A percentile compares a stretch with the other conserved stretches of the same genome.
These are phyloP conservation scores for Penicillium vulpinum DNA, from an alignment of 2,329 filamentous ascomycete genomes.

Conservation along the genomic window DNA sequence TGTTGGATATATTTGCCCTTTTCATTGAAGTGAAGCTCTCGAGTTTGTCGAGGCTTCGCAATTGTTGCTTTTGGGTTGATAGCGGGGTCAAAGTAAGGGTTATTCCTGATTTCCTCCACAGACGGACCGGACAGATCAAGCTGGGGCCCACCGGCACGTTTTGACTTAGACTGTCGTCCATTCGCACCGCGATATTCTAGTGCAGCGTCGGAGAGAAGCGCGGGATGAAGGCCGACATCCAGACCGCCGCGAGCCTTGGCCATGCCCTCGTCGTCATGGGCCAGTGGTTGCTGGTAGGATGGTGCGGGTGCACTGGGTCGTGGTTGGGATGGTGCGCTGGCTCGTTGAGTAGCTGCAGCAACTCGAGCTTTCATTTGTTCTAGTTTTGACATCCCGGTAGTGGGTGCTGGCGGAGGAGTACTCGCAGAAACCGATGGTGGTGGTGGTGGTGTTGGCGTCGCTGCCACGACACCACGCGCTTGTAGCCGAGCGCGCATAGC, in stretches of 20 bases:
- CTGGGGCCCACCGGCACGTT: constrained; percentile 49
- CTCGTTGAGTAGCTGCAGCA: constrained; percentile 66
- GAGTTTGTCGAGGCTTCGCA: constrained; percentile 66
- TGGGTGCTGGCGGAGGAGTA: constrained; percentile 40
- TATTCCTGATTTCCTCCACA: constrained; percentile 61
- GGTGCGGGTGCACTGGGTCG: constrained; percentile 45
- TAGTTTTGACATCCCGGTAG: constrained; percentile 62
- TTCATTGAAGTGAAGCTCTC: constrained; percentile 84
- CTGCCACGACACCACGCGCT: constrained; percentile 36
- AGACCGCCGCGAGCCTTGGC: constrained; percentile 64
- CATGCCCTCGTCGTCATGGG: constrained; percentile 51
- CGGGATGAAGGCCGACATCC: constrained; percentile 75
- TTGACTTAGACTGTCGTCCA: constrained; percentile 53
- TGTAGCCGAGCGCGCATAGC: constrained; percentile 50
- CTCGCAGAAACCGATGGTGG: constrained; percentile 28
- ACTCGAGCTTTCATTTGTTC: constrained; percentile 79
- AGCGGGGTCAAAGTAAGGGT: constrained; percentile 80
- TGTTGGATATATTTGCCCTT: constrained; percentile 98
- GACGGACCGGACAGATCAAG: constrained; percentile 60
- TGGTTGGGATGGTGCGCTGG: constrained; percentile 44
- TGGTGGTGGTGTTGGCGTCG: constrained; percentile 24
- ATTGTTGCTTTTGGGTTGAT: constrained; percentile 59
- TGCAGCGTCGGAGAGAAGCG: constrained; percentile 57
- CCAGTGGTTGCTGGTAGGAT: constrained; percentile 43
- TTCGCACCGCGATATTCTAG: constrained; percentile 47